Evolutionary conservation across 2,329 filamentous ascomycete genomes (phyloP).

Genomic region (Epichloe coenophiala): DNA sequence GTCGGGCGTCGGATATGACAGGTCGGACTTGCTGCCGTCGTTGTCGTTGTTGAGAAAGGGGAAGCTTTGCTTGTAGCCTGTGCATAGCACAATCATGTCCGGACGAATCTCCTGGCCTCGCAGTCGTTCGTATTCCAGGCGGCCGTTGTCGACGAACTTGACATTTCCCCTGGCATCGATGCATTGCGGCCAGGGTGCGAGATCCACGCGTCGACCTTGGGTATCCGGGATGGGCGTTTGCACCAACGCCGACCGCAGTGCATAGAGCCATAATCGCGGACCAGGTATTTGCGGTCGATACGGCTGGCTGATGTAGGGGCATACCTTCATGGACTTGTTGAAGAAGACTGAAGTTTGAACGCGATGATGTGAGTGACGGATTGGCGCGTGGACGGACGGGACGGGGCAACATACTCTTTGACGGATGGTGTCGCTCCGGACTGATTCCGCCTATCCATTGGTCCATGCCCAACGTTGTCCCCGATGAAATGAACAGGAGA

Average conservation of each 20-base stretch:
- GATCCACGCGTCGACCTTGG: slow-evolving; percentile 22
- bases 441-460: slow-evolving; percentile 28
- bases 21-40: background rate
- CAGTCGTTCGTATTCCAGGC: slow-evolving; percentile 18
- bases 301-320: slow-evolving; percentile 22
- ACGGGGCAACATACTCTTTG: slow-evolving; percentile 8
- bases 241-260: slow-evolving; percentile 21
- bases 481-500: slow-evolving; percentile 19
- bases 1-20: slow-evolving; percentile 26
- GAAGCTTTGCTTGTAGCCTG: slow-evolving; percentile 30
- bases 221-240: slow-evolving; percentile 21
- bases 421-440: slow-evolving; percentile 16
- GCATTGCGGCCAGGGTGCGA: slow-evolving; percentile 27
- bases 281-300: slow-evolving; percentile 13
- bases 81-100: slow-evolving; percentile 29
- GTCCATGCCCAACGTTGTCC: slow-evolving; percentile 25
- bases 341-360: slow-evolving; percentile 21
- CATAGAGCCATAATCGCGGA: slow-evolving; percentile 9
- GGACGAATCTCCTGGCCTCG: slow-evolving; percentile 19
- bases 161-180: slow-evolving; percentile 20
- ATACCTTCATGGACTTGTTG: slow-evolving; percentile 23
- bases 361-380: no score
- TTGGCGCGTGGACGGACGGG: no score
- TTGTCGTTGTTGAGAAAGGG: slow-evolving; percentile 17
- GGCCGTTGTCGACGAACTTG: slow-evolving; percentile 19